These are phyloP conservation scores for Prunus kanzakura DNA, from an alignment of 306 rosid species.

Conservation along the genomic window DNA sequence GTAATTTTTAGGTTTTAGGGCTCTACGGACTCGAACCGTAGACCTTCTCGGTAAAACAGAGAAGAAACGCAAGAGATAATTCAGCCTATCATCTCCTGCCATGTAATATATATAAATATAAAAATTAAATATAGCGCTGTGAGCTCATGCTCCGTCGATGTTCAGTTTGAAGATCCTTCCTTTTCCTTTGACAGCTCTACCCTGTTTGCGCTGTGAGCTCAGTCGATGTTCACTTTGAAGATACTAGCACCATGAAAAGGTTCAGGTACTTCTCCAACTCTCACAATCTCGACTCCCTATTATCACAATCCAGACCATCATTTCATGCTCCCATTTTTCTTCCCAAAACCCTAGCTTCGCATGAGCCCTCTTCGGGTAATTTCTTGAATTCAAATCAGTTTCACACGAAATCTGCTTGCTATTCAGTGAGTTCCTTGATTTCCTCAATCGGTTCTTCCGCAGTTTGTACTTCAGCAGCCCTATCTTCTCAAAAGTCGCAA, in stretches of 20 bases:
- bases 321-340: background rate
- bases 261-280: constrained; percentile 43
- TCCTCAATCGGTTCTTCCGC: constrained; percentile 29
- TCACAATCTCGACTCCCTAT: constrained; percentile 16
- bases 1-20: no score
- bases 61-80: no score
- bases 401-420: constrained; percentile 12
- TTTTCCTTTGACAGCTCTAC: background rate
- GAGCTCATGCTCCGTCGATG: no score
- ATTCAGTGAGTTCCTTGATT: constrained; percentile 11
- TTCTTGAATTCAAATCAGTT: constrained; percentile 11
- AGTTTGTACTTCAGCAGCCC: constrained; percentile 6
- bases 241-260: constrained; percentile 12
- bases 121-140: no score
- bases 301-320: constrained; percentile 10
- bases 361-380: background rate
- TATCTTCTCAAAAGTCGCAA: constrained; percentile 19
- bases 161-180: background rate
- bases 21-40: no score
- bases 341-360: constrained; percentile 22
- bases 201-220: background rate
- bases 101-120: no score
- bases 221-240: background rate
- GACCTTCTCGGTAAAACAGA: no score
- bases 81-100: no score